phyloP scores from a whole-genome alignment of 2,329 filamentous ascomycete species.

The Fusarium haematococcum region DNA sequence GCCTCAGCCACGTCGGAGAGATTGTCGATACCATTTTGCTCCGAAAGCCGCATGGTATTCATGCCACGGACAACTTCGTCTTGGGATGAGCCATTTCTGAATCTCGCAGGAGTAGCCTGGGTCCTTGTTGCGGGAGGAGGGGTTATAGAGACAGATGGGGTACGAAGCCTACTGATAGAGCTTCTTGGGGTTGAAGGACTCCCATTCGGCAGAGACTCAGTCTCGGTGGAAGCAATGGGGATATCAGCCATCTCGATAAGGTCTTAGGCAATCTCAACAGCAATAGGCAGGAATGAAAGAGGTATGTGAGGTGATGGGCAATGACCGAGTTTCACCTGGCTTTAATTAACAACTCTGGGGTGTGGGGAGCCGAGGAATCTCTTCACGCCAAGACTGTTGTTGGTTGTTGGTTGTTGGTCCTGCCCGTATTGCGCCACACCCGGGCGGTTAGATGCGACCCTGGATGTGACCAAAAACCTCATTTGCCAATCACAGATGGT shows the following conservation, averaged over 20 bases:
- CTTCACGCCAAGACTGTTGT: background rate
- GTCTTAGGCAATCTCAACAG: background rate
- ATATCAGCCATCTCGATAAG: constrained; percentile 12
- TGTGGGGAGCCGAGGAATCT: background rate
- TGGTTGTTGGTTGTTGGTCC: constrained; percentile 1
- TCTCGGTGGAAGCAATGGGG: constrained; percentile 30
- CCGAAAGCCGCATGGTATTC: constrained; percentile 16
- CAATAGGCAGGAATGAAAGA: background rate
- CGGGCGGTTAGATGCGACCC: background rate
- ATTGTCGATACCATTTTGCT: background rate
- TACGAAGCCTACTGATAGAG: constrained; percentile 7
- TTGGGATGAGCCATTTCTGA: background rate
- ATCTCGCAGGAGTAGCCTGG: background rate
- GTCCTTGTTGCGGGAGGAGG: background rate
- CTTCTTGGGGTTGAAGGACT: background rate
- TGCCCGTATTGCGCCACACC: background rate
- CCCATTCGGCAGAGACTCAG: background rate
- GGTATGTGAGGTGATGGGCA: background rate
- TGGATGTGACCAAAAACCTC: background rate
- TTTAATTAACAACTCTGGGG: background rate
- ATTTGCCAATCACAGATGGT: background rate
- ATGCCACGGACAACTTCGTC: constrained; percentile 1
- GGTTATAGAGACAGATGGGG: constrained; percentile 29
- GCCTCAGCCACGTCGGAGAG: constrained; percentile 12
- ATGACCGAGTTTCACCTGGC: no score